Evolutionary conservation across 1,284 basidiomycete genomes (phyloP), one percentile per base, ranked within the genome.

Genomic region (Cryptococcus floricola): DNA sequence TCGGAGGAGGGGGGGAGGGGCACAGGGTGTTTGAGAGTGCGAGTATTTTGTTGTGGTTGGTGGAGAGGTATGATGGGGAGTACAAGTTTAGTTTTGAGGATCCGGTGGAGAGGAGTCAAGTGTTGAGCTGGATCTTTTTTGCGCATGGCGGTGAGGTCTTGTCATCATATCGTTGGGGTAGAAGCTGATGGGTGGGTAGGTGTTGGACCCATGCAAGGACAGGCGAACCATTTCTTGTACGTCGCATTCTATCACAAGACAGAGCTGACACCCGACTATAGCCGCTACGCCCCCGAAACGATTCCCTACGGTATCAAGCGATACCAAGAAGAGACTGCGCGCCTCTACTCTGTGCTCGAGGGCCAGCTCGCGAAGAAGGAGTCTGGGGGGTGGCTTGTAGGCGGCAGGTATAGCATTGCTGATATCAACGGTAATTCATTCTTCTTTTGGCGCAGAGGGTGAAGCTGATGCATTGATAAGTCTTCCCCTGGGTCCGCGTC

Each of bases 61-160:
- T 78, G 13, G 81, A 85, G 61, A 80, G 82, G 61, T 85, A 84
- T 65, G 76, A 78, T 59, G 63, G 60, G 55, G 81, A 85, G 23
- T 70, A 77, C 71, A 82, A 81, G 62, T 82, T 87, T 63, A 80
- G 76, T 61, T 85, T 84, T 68, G 76, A 80, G 39, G 70, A 73
- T 63, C 72, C 79, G 1, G 64, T 72, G n/a, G 74, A 77, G 42
- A 63, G 69, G 42, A 84, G 83, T 66, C 81, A 85, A 70, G 80
- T 84, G 71, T 67, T 87, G 18, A 86, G 87, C 66, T 91, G 88
- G 89, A 85, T 90, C 48, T 88, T 89, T 77, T 91, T 87, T 63
- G 80, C 82, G 39, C 75, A 77, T 52, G 74, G 74, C 43, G 75
- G 73, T 54, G 50, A 56, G 62, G 62, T 19, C 19, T 19, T 19